Evolutionary conservation across 164 flowering plant species (phyloP).

Genomic region (Stephania yunnanensis): DNA sequence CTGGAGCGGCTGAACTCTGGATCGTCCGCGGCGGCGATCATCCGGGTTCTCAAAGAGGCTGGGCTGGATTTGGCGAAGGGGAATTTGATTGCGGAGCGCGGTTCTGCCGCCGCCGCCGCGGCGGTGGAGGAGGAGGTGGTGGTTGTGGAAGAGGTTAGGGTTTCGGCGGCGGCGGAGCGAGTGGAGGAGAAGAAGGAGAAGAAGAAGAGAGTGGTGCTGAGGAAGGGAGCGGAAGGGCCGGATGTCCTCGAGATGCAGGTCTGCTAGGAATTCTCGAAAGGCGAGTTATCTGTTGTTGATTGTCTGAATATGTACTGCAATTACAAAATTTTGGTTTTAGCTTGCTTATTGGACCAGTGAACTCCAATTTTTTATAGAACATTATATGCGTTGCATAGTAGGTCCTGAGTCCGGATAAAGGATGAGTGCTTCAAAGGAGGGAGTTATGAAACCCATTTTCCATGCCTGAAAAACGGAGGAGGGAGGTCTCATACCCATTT

Average conservation of each 20-base stretch:
- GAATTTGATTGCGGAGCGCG: conserved; percentile 43
- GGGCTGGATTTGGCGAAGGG: conserved; percentile 19
- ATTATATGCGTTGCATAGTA: no score
- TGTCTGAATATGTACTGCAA: neutral
- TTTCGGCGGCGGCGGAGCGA: conserved; percentile 17
- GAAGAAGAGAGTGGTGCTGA: conserved; percentile 29
- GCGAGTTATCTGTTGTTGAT: conserved; percentile 7
- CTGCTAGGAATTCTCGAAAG: conserved; percentile 14
- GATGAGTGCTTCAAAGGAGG: no score
- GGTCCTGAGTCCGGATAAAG: no score
- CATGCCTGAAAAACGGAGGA: no score
- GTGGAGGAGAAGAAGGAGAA: conserved; percentile 9
- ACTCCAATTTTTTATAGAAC: no score
- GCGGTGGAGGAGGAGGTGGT: conserved; percentile 31
- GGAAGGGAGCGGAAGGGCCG: conserved; percentile 80
- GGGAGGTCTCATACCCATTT: no score
- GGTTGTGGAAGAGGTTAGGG: conserved; percentile 35
- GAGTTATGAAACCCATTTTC: no score
- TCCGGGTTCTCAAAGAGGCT: conserved; percentile 42
- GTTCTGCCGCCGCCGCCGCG: conserved; percentile 32
- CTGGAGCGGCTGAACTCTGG: conserved; percentile 26
- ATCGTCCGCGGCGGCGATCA: conserved; percentile 27
- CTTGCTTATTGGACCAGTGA: no score
- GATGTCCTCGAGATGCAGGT: conserved; percentile 85
- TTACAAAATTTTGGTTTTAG: no score